A percentile compares a stretch with the other conserved stretches of the same genome.
Evolutionary conservation across 1,284 basidiomycete genomes (phyloP).

Genomic region (Pascua sp.): DNA sequence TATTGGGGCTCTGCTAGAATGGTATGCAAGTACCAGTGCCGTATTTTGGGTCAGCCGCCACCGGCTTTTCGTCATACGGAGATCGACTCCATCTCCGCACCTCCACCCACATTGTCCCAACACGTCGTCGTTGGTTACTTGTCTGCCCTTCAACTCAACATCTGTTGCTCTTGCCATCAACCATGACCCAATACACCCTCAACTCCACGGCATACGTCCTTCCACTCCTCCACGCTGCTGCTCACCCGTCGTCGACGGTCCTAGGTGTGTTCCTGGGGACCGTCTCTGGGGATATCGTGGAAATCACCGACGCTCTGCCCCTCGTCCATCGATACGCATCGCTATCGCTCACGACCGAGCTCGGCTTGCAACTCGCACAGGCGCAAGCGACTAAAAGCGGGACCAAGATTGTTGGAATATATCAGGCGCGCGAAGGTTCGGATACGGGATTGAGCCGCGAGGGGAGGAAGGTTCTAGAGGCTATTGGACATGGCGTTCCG

Average conservation of each 20-base stretch:
- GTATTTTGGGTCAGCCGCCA: too few relatives aligned
- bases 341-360: slow-evolving; percentile 43
- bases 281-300: slow-evolving; percentile 4
- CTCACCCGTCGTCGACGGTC: slow-evolving; percentile 40
- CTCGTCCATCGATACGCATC: slow-evolving; percentile 47
- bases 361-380: slow-evolving; percentile 40
- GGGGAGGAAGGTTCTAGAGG: slow-evolving; percentile 24
- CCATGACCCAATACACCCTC: slow-evolving; percentile 19
- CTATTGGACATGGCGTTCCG: slow-evolving; percentile 14
- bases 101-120: too few relatives aligned
- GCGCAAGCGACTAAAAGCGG: slow-evolving; percentile 19
- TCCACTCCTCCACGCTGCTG: slow-evolving; percentile 40
- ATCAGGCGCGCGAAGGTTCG: slow-evolving; percentile 37
- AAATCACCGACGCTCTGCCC: slow-evolving; percentile 42
- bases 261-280: slow-evolving; percentile 48
- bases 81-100: too few relatives aligned
- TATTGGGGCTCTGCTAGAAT: too few relatives aligned
- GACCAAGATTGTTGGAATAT: slow-evolving; percentile 38
- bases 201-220: slow-evolving; percentile 27
- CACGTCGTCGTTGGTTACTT: too few relatives aligned
- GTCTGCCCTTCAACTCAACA: too few relatives aligned
- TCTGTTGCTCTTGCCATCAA: not conserved
- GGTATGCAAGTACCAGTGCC: too few relatives aligned
- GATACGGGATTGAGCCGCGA: slow-evolving; percentile 13
- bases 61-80: too few relatives aligned